These are phyloP conservation scores for Rhynchospora pubera DNA, from an alignment of 176 grass and related monocot species.

Conservation along the genomic window DNA sequence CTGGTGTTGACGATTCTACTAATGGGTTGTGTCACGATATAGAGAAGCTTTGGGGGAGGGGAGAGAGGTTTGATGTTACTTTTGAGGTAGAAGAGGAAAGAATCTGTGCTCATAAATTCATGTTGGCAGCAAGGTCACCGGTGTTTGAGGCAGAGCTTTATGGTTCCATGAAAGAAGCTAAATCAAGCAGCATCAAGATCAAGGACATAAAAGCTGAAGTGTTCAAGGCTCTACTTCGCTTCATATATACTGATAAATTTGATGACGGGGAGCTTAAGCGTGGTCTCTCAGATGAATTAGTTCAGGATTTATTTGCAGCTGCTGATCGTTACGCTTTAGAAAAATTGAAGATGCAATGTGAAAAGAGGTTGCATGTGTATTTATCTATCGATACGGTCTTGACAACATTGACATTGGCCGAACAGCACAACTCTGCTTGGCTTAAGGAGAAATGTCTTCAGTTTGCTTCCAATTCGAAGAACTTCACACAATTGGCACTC, in stretches of 20 bases:
- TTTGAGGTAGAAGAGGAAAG: constrained; percentile 6
- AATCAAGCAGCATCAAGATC: not conserved
- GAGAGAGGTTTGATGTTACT: constrained; percentile 11
- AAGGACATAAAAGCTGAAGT: not conserved
- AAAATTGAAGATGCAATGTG: not conserved
- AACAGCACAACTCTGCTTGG: not conserved
- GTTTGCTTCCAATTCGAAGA: not conserved
- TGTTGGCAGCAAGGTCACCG: constrained; percentile 19
- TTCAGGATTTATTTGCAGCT: not conserved
- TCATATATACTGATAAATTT: constrained; percentile 33
- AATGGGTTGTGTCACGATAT: too few relatives aligned
- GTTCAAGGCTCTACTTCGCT: constrained; percentile 39
- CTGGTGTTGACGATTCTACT: too few relatives aligned
- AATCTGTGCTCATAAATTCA: not conserved
- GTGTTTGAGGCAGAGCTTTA: constrained; percentile 31
- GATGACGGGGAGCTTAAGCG: too few relatives aligned
- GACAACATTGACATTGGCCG: not conserved
- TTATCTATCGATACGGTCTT: not conserved
- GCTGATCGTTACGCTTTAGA: not conserved
- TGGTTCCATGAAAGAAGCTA: constrained; percentile 21
- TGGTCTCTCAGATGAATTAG: not conserved
- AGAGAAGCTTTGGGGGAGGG: too few relatives aligned
- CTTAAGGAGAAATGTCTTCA: constrained; percentile 4
- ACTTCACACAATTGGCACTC: not conserved
- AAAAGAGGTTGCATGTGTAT: not conserved